phyloP scores from a whole-genome alignment of 768 basidiomycete genomes.

The Rhodotorula babjevae region DNA sequence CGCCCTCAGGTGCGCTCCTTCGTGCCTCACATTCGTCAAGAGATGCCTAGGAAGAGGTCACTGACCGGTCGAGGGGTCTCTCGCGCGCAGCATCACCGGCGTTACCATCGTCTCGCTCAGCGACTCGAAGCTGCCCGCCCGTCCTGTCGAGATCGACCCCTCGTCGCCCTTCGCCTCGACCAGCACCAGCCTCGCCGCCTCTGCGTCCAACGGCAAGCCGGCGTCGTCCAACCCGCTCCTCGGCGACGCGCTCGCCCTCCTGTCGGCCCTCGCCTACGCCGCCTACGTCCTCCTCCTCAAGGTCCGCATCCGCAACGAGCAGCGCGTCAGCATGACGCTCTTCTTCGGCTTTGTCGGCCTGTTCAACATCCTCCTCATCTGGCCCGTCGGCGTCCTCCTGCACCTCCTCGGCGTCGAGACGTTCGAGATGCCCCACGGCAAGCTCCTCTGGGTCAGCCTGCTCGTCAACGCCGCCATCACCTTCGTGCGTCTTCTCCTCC shows the following conservation, averaged over 20 bases:
- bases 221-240: conserved; percentile 51
- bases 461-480: conserved; percentile 56
- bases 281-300: conserved; percentile 85
- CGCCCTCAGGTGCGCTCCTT: conserved; percentile 60
- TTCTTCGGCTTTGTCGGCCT: conserved; percentile 85
- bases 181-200: conserved; percentile 1
- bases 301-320: conserved; percentile 59
- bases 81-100: conserved; percentile 62
- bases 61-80: background rate
- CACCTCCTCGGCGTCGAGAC: conserved; percentile 67
- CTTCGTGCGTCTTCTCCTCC: conserved; percentile 14
- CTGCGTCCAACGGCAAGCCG: too few species aligned
- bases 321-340: conserved; percentile 62
- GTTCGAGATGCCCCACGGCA: conserved; percentile 65
- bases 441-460: conserved; percentile 54
- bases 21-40: background rate
- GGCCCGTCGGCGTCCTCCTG: conserved; percentile 73
- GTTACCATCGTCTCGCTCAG: conserved; percentile 85
- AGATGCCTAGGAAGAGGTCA: too few species aligned
- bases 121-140: conserved; percentile 43
- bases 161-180: conserved; percentile 7
- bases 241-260: conserved; percentile 76
- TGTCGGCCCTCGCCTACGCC: conserved; percentile 84
- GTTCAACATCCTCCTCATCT: conserved; percentile 69
- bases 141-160: conserved; percentile 7